Conservation (phyloP, 192 early-diverging fungal species). For the Radiomyces spectabilis region DNA sequence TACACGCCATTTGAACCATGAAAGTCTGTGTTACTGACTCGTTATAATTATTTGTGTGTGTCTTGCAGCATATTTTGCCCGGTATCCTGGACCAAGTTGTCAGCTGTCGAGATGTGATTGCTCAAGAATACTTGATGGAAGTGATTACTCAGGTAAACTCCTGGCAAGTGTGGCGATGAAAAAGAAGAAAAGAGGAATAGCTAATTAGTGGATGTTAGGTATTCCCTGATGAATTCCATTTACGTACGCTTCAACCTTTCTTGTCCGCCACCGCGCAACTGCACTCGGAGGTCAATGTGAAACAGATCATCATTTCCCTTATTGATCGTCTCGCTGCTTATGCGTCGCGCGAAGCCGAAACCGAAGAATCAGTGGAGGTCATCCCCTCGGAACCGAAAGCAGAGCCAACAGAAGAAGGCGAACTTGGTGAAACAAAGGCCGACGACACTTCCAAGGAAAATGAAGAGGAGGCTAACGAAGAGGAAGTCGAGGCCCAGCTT, state of each 20-base stretch:
- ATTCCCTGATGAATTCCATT: conserved; percentile 95
- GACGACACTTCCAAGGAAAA: conserved; percentile 35
- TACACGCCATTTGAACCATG: no score
- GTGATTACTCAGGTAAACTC: conserved; percentile 95
- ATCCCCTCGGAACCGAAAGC: background rate
- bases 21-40: background rate
- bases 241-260: conserved; percentile 82
- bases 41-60: background rate
- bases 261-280: conserved; percentile 87
- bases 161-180: background rate
- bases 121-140: conserved; percentile 99
- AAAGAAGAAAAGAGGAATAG: background rate
- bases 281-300: conserved; percentile 91
- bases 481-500: conserved; percentile 4
- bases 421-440: conserved; percentile 12
- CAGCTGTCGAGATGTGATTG: conserved; percentile 93
- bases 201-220: conserved; percentile 39
- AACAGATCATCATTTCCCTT: conserved; percentile 91
- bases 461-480: conserved; percentile 4
- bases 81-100: conserved; percentile 93
- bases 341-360: conserved; percentile 49
- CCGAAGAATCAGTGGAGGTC: conserved; percentile 8
- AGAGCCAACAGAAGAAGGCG: conserved; percentile 4
- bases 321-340: conserved; percentile 92
- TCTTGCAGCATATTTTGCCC: conserved; percentile 71